These are phyloP conservation scores for Dipteronia dyeriana DNA, from an alignment of 345 rosid species.

Conservation along the genomic window DNA sequence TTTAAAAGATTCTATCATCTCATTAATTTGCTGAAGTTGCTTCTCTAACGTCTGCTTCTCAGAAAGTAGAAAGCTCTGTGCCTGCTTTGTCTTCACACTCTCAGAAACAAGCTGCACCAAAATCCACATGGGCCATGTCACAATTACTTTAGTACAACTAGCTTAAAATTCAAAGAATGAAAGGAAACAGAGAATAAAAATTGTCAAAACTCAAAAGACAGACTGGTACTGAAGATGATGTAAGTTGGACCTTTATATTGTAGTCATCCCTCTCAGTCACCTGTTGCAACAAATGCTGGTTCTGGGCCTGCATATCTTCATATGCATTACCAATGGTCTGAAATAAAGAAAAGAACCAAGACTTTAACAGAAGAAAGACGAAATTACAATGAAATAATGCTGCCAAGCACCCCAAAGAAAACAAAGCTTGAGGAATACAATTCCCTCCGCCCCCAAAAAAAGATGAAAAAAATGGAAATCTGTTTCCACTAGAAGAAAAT, in stretches of 20 bases:
- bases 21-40: conserved; percentile 73
- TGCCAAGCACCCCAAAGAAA: background rate
- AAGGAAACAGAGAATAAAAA: conserved; percentile 12
- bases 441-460: background rate
- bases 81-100: conserved; percentile 89
- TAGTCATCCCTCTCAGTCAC: conserved; percentile 87
- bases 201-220: background rate
- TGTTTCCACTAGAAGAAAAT: conserved; percentile 8
- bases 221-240: background rate
- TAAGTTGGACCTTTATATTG: conserved; percentile 76
- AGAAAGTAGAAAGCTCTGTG: conserved; percentile 59
- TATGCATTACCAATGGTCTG: conserved; percentile 97
- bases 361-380: background rate
- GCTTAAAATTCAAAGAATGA: conserved; percentile 6
- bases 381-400: conserved; percentile 3
- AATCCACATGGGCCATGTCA: conserved; percentile 4
- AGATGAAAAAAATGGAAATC: background rate
- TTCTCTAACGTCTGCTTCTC: conserved; percentile 75
- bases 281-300: conserved; percentile 84
- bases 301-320: conserved; percentile 95
- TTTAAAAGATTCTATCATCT: conserved; percentile 60
- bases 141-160: conserved; percentile 11
- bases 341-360: conserved; percentile 18
- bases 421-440: conserved; percentile 6
- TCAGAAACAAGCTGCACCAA: conserved; percentile 90